Conservation (phyloP, 1,139 yeast genomes). For the Suhomyces chickasaworum region DNA sequence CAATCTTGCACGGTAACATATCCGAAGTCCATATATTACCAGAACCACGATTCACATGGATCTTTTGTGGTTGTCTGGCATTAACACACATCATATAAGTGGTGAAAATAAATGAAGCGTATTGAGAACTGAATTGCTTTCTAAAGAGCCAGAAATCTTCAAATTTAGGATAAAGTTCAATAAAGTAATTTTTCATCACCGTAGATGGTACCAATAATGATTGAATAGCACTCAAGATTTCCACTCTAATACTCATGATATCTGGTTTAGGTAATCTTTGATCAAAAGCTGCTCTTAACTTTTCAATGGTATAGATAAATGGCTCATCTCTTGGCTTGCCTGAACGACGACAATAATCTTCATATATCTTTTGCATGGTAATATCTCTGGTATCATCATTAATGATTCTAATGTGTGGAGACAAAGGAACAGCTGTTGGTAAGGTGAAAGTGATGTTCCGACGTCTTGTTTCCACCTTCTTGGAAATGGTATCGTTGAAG, state of each 20-base stretch:
- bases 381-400: conserved; percentile 79
- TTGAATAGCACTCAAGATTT: conserved; percentile 87
- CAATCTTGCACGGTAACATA: conserved; percentile 86
- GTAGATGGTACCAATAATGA: conserved; percentile 84
- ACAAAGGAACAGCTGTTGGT: conserved; percentile 90
- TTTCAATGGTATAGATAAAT: conserved; percentile 80
- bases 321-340: conserved; percentile 88
- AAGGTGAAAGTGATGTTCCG: conserved; percentile 83
- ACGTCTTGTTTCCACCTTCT: conserved; percentile 85
- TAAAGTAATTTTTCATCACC: conserved; percentile 68
- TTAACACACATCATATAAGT: conserved; percentile 95
- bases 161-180: conserved; percentile 68
- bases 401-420: conserved; percentile 91
- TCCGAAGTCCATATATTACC: conserved; percentile 95
- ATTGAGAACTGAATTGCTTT: conserved; percentile 91
- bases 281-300: conserved; percentile 89
- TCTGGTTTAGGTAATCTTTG: conserved; percentile 93
- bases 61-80: conserved; percentile 91
- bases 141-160: conserved; percentile 98
- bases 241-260: conserved; percentile 83
- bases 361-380: conserved; percentile 86
- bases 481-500: conserved; percentile 75
- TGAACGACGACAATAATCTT: conserved; percentile 75
- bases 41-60: conserved; percentile 75
- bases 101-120: conserved; percentile 92